Percentiles rank a stretch among this genome's conserved stretches.
Evolutionary conservation across 805 yeast species (phyloP).

Genomic region (Starmerella davenportii): DNA sequence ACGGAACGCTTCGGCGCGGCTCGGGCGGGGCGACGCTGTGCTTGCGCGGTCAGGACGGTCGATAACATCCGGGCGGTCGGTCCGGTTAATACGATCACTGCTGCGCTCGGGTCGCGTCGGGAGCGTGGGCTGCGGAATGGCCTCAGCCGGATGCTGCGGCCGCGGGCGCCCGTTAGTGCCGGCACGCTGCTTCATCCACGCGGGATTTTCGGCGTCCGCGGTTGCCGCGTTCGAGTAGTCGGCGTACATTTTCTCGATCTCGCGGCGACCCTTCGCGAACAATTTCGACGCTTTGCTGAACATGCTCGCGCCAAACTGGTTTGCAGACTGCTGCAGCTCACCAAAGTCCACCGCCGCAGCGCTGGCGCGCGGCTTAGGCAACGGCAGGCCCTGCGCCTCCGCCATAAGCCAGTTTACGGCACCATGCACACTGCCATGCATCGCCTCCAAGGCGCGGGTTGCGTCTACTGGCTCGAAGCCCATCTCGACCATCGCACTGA

Average conservation of each 20-base stretch:
- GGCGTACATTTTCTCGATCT: conserved; percentile 44
- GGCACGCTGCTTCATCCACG: conserved; percentile 66
- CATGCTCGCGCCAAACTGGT: conserved; percentile 38
- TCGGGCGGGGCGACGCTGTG: conserved; percentile 2
- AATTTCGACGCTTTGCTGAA: conserved; percentile 42
- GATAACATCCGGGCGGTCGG: too few relatives aligned
- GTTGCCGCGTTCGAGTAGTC: conserved; percentile 29
- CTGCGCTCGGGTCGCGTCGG: background rate
- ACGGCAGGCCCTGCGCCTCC: conserved; percentile 32
- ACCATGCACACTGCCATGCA: conserved; percentile 40
- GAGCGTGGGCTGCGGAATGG: background rate
- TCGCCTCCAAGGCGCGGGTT: conserved; percentile 35
- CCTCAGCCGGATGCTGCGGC: background rate
- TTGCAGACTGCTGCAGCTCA: conserved; percentile 26
- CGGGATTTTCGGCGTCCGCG: conserved; percentile 32
- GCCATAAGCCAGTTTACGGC: conserved; percentile 54
- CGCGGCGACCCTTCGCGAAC: conserved; percentile 40
- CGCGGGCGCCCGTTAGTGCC: conserved; percentile 27
- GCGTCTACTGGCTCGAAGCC: conserved; percentile 54
- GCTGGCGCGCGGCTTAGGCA: conserved; percentile 14
- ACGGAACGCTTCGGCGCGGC: conserved; percentile 12
- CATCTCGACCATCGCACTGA: conserved; percentile 39
- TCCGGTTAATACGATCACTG: too few relatives aligned
- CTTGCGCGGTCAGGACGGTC: background rate
- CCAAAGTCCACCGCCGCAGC: conserved; percentile 4